These are phyloP conservation scores for Phytophthora pisi DNA, from an alignment of 352 stramenopile genomes.

Conservation along the genomic window DNA sequence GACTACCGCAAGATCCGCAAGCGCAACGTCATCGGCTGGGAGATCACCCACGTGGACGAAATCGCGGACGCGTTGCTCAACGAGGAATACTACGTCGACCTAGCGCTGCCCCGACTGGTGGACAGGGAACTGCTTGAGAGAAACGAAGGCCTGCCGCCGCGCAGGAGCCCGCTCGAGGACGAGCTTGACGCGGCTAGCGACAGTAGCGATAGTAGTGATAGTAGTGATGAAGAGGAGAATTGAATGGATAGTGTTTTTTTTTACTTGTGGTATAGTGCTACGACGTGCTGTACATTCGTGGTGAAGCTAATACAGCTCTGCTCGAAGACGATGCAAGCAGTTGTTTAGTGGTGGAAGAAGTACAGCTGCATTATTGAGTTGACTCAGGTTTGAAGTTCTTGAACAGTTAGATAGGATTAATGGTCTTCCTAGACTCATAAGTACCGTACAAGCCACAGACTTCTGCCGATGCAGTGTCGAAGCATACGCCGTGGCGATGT, in stretches of 20 bases:
- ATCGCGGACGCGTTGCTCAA: slow-evolving; percentile 94
- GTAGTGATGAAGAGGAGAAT: slow-evolving; percentile 24
- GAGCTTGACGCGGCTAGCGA: slow-evolving; percentile 55
- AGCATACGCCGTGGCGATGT: slow-evolving; percentile 2
- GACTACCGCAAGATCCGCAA: slow-evolving; percentile 96
- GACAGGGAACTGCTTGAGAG: slow-evolving; percentile 88
- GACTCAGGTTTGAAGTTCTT: no score
- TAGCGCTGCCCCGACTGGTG: slow-evolving; percentile 93
- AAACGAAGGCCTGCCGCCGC: slow-evolving; percentile 57
- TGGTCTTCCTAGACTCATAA: no score
- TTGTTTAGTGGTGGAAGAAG: no score
- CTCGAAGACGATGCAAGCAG: no score
- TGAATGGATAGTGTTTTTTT: background rate
- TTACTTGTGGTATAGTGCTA: background rate
- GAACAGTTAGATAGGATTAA: no score
- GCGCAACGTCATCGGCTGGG: slow-evolving; percentile 89
- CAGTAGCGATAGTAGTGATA: slow-evolving; percentile 17
- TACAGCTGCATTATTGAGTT: no score
- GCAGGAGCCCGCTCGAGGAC: slow-evolving; percentile 80
- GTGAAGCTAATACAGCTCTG: no score
- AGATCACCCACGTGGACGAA: slow-evolving; percentile 96
- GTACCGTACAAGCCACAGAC: no score
- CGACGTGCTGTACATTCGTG: slow-evolving; percentile 9
- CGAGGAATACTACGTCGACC: slow-evolving; percentile 93
- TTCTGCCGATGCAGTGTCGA: background rate